Evolutionary conservation across 257 asterid species (phyloP), one percentile per base, ranked within the genome.

Genomic region (Datura wrightii): DNA sequence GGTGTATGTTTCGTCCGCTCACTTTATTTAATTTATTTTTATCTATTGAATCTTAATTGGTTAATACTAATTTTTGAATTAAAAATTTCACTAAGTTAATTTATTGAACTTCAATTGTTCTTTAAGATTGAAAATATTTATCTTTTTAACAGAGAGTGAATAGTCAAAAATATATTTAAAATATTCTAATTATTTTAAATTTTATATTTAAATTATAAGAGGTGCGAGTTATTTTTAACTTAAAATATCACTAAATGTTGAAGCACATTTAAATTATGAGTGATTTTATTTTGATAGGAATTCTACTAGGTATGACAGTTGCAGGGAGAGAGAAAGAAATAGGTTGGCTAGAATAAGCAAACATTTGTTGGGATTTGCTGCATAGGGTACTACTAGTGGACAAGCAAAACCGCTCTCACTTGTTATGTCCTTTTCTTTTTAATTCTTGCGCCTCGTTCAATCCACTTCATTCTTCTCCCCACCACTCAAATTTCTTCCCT

Each of bases 391-490:
- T 4, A 55, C 56, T 71, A 71, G 78, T 67, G 52, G 79, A 71
- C 55, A 72, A 39, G n/a, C 15, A 37, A 72, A 72, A 44, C 10
- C 58, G n/a, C 80, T 5, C 19, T 24, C 82, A 76, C 82, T 50
- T 50, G 46, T 50, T 50, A 2, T 52, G 82, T 76, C 82, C 18
- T 76, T 76, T 76, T 50, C 44, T 50, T 76, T 50, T 76, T 14
- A 50, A 50, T 24, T 31, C 62, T 50, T 5, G 46, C 24, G 24
- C 81, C 24, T 48, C 1, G 62, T 76, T 50, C 81, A 48, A 76
- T 76, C 62, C 8, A 50, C 15, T 50, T 76, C 31, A 7, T 14
- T 31, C 39, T 24, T 3, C 1, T 46, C 11, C 3, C 4, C n/a
- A n/a, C 59, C 42, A 0, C 36, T 72, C 3, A n/a, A 1, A 1